Evolutionary conservation across 768 basidiomycete species (phyloP).

Genomic region (Mycena chlorophos): DNA sequence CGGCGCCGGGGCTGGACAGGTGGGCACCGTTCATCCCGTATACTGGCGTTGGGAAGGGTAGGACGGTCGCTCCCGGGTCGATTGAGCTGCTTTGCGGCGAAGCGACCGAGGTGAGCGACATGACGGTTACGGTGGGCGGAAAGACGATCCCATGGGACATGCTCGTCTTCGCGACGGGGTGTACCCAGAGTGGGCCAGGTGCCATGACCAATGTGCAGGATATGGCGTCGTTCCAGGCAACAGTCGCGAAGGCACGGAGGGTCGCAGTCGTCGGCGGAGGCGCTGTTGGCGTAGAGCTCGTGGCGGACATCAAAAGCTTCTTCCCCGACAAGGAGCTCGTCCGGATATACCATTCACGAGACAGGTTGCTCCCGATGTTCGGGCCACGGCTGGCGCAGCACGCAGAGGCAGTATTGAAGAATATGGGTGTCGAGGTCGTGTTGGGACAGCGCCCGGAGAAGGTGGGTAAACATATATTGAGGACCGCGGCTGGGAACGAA

Average conservation of each 20-base stretch:
- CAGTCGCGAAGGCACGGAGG: not conserved
- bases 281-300: constrained; percentile 7
- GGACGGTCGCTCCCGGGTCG: not conserved
- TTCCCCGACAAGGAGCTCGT: constrained; percentile 8
- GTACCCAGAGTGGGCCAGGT: not conserved
- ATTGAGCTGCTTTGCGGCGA: not conserved
- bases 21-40: constrained; percentile 7
- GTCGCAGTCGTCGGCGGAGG: constrained; percentile 8
- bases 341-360: constrained; percentile 1
- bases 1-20: constrained; percentile 1
- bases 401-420: not conserved
- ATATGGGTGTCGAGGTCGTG: not conserved
- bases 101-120: not conserved
- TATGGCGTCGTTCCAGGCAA: not conserved
- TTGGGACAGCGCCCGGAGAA: constrained; percentile 1
- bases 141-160: not conserved
- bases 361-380: not conserved
- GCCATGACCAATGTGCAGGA: not conserved
- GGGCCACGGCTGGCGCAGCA: constrained; percentile 2
- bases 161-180: constrained; percentile 9
- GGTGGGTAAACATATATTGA: not conserved
- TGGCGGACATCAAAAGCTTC: constrained; percentile 6
- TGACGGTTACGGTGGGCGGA: not conserved
- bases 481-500: not conserved
- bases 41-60: not conserved